A percentile compares a stretch with the other conserved stretches of the same genome.
Conservation (phyloP, 306 rosid species). For the Crataegus laevigata region DNA sequence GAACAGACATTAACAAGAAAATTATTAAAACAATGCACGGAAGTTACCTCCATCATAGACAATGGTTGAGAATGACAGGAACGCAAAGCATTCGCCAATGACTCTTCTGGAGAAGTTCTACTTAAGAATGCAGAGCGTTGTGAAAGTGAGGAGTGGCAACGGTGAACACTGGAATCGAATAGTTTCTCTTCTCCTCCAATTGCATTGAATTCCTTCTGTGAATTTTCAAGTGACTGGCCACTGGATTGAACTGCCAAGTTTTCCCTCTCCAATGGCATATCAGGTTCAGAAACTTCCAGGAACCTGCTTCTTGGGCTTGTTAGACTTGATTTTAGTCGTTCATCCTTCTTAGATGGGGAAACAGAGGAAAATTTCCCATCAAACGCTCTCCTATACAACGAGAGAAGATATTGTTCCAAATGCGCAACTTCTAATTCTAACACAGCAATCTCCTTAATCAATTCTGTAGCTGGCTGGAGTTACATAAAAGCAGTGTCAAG, state of each 20-base stretch:
- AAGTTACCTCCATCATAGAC: constrained; percentile 79
- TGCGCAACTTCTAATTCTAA: constrained; percentile 82
- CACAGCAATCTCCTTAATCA: constrained; percentile 86
- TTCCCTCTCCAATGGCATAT: constrained; percentile 33
- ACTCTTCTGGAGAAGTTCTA: constrained; percentile 54
- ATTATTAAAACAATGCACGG: background rate
- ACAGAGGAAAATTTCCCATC: constrained; percentile 55
- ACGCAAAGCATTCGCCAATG: constrained; percentile 51
- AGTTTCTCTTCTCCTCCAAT: constrained; percentile 41
- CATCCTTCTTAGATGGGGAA: constrained; percentile 54
- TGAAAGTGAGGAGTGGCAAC: constrained; percentile 82
- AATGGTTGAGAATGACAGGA: constrained; percentile 89
- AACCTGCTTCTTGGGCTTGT: constrained; percentile 31
- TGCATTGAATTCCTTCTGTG: constrained; percentile 28
- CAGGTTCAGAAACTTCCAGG: constrained; percentile 30
- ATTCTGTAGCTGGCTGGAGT: constrained; percentile 81
- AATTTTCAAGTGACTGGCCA: constrained; percentile 29
- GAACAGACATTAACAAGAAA: background rate
- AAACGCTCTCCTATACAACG: constrained; percentile 81
- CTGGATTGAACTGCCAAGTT: constrained; percentile 37
- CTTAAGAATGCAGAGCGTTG: constrained; percentile 42
- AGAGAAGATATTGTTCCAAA: constrained; percentile 94
- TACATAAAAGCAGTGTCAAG: background rate
- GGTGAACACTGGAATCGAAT: constrained; percentile 65
- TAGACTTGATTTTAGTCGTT: constrained; percentile 31